Evolutionary conservation across 2,329 filamentous ascomycete genomes (phyloP).

Genomic region (Arthrobotrys pseudoclavata): DNA sequence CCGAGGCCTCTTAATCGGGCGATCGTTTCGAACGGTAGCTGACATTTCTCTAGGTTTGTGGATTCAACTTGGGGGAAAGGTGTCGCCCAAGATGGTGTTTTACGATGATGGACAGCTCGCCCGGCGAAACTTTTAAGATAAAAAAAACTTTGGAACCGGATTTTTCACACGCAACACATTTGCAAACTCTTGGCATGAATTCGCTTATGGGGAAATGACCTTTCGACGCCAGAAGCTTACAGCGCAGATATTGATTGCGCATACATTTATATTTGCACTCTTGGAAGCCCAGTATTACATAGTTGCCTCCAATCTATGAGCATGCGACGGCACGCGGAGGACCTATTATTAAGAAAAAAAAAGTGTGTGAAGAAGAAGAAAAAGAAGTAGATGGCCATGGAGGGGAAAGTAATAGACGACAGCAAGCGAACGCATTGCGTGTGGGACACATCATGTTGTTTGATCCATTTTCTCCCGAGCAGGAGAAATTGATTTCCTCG

Average conservation of each 20-base stretch:
- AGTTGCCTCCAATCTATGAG: conserved; percentile 7
- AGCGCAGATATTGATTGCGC: background rate
- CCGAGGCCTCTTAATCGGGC: background rate
- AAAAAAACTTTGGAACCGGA: background rate
- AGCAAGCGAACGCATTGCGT: background rate
- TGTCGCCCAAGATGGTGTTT: background rate
- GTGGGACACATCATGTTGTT: background rate
- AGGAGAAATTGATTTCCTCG: conserved; percentile 27
- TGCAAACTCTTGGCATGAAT: background rate
- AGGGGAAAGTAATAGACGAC: background rate
- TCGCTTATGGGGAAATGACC: background rate
- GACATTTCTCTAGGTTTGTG: background rate
- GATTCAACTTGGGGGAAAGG: background rate
- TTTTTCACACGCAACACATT: conserved; percentile 10
- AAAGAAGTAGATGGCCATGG: background rate
- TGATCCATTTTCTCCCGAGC: conserved; percentile 17
- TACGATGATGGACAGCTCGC: background rate
- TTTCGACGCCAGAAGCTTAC: background rate
- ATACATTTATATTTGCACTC: conserved; percentile 17
- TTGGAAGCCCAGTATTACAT: conserved; percentile 23
- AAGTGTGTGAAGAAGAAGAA: conserved; percentile 12
- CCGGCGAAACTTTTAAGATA: background rate
- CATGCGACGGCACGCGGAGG: conserved; percentile 2
- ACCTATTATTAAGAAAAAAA: background rate
- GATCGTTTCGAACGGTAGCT: background rate